phyloP scores from a whole-genome alignment of 31 red algal species.

The Asparagopsis taxiformis region DNA sequence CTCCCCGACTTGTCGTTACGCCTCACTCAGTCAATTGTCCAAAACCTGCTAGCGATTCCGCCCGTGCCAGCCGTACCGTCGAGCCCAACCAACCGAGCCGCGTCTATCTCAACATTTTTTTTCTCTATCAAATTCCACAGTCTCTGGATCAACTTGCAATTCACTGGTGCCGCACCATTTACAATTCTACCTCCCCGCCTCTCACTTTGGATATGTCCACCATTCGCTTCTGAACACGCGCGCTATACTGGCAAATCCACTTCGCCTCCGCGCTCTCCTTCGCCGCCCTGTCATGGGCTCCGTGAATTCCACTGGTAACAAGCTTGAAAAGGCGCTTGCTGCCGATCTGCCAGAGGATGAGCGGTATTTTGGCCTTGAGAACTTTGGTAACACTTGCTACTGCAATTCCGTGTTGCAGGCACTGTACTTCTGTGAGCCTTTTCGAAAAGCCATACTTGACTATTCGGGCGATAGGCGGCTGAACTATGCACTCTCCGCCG shows the following conservation, averaged over 20 bases:
- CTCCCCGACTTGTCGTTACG: too few relatives aligned
- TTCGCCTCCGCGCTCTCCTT: constrained; percentile 28
- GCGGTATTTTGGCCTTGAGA: constrained; percentile 94
- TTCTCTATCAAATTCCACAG: too few relatives aligned
- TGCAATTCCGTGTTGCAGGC: constrained; percentile 96
- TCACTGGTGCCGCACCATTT: too few relatives aligned
- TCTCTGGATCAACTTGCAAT: too few relatives aligned
- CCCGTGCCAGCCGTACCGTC: too few relatives aligned
- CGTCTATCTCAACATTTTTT: too few relatives aligned
- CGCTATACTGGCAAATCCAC: constrained; percentile 15
- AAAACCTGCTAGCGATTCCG: too few relatives aligned
- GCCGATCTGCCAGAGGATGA: constrained; percentile 90
- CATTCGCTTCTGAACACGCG: not conserved
- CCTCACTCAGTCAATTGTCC: too few relatives aligned
- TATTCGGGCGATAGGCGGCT: constrained; percentile 34
- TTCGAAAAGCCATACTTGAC: constrained; percentile 69
- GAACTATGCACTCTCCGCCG: not conserved
- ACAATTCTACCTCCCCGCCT: not conserved
- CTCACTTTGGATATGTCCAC: not conserved
- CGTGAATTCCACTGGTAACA: constrained; percentile 81
- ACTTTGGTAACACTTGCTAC: constrained; percentile 99
- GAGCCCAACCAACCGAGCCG: too few relatives aligned
- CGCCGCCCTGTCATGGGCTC: constrained; percentile 78
- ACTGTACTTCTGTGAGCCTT: constrained; percentile 98
- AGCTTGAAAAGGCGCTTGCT: constrained; percentile 90